Conservation (phyloP, 768 basidiomycete species). For the Podaxis sp. region DNA sequence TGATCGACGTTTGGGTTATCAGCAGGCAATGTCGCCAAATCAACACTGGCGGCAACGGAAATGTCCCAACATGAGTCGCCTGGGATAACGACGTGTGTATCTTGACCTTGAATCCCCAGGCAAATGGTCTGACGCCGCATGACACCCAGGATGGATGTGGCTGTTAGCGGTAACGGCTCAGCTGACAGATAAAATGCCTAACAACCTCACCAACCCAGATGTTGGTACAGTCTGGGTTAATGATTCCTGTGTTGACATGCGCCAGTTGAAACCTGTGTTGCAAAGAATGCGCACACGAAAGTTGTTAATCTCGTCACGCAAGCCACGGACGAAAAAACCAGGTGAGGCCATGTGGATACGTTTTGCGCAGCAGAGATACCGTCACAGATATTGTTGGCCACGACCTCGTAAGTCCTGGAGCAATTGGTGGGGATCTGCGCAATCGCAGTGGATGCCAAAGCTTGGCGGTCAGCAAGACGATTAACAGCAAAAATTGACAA, state of each 20-base stretch:
- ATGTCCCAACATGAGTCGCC: slow-evolving; percentile 30
- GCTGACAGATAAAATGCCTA: not conserved
- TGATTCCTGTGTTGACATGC: slow-evolving; percentile 39
- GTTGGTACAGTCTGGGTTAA: slow-evolving; percentile 54
- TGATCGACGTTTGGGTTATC: slow-evolving; percentile 65
- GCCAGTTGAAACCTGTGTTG: slow-evolving; percentile 52
- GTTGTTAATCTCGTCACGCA: not conserved
- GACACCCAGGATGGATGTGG: not conserved
- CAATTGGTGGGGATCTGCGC: slow-evolving; percentile 24
- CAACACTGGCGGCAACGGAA: slow-evolving; percentile 38
- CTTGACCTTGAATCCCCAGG: not conserved
- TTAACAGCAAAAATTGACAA: not conserved
- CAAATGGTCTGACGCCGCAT: not conserved
- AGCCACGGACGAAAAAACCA: not conserved
- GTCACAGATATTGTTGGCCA: slow-evolving; percentile 51
- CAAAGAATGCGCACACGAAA: not conserved
- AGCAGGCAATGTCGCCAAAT: slow-evolving; percentile 38
- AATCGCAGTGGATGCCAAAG: not conserved
- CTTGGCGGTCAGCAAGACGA: not conserved
- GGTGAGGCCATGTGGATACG: slow-evolving; percentile 40
- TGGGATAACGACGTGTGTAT: not conserved
- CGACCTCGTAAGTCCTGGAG: slow-evolving; percentile 48
- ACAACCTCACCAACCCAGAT: slow-evolving; percentile 46
- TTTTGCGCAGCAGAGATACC: slow-evolving; percentile 42
- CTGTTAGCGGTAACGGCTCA: not conserved